Evolutionary conservation across 805 yeast genomes (phyloP).

Genomic region (Teunomyces aglyptinius): DNA sequence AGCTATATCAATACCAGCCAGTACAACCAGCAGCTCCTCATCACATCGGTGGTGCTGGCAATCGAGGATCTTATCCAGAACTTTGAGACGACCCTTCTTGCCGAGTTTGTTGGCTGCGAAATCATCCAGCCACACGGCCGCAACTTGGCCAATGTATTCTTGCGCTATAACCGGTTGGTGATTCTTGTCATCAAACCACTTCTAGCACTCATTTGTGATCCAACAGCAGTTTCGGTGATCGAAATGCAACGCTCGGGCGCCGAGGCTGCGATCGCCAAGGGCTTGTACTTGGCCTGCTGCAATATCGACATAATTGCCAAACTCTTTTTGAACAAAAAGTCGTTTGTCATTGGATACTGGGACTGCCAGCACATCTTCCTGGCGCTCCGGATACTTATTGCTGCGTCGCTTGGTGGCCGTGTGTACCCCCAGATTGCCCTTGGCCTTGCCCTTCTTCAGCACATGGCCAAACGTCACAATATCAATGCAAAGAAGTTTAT

Average conservation of each 20-base stretch:
- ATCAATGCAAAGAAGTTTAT: conserved; percentile 33
- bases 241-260: conserved; percentile 22
- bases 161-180: conserved; percentile 35
- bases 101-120: conserved; percentile 18
- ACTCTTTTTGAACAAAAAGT: conserved; percentile 25
- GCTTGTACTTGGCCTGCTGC: conserved; percentile 27
- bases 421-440: conserved; percentile 17
- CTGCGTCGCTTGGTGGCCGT: conserved; percentile 22
- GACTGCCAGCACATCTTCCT: conserved; percentile 39
- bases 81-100: conserved; percentile 31
- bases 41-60: conserved; percentile 29
- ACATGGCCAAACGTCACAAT: conserved; percentile 34
- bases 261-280: conserved; percentile 25
- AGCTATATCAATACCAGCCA: conserved; percentile 41
- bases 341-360: conserved; percentile 39
- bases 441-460: conserved; percentile 31
- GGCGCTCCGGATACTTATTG: conserved; percentile 28
- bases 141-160: conserved; percentile 31
- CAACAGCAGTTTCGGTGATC: conserved; percentile 17
- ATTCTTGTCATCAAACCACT: conserved; percentile 34
- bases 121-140: conserved; percentile 23
- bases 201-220: conserved; percentile 29
- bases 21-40: conserved; percentile 35
- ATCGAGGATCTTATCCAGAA: conserved; percentile 27
- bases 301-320: conserved; percentile 29